Evolutionary conservation across 192 early-diverging fungal genomes (phyloP).

Genomic region (Coemansia sp.): DNA sequence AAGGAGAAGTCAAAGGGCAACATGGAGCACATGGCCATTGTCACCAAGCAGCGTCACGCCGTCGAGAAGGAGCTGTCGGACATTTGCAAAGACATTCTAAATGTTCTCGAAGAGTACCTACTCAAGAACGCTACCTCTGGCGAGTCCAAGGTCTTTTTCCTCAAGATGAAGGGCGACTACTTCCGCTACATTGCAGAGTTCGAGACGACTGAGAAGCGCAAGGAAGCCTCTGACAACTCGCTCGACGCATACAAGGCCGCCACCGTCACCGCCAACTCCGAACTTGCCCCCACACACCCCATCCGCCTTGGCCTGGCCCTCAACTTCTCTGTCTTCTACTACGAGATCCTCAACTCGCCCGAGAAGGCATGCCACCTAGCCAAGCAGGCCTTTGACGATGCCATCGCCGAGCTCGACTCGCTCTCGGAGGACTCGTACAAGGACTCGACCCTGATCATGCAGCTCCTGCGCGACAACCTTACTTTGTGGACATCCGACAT

Average conservation of each 20-base stretch:
- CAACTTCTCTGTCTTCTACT: constrained; percentile 99
- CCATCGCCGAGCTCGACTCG: constrained; percentile 94
- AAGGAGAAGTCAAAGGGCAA: constrained; percentile 92
- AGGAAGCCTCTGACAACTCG: constrained; percentile 84
- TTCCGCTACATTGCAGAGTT: constrained; percentile 99
- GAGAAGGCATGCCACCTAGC: constrained; percentile 89
- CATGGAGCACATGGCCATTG: constrained; percentile 79
- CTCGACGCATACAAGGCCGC: constrained; percentile 97
- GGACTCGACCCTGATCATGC: constrained; percentile 98
- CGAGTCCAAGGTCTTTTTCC: constrained; percentile 99
- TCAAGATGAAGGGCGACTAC: constrained; percentile 99
- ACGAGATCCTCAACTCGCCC: constrained; percentile 96
- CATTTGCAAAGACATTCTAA: constrained; percentile 94
- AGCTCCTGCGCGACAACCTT: constrained; percentile 96
- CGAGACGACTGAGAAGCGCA: constrained; percentile 81
- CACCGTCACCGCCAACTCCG: constrained; percentile 81
- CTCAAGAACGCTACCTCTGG: constrained; percentile 86
- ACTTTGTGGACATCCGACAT: constrained; percentile 95
- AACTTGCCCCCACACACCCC: constrained; percentile 91
- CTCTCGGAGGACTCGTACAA: constrained; percentile 95
- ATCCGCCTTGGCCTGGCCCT: constrained; percentile 96
- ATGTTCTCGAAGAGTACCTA: constrained; percentile 84
- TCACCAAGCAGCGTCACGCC: constrained; percentile 89
- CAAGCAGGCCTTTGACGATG: constrained; percentile 96
- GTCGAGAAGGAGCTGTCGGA: constrained; percentile 94